These are phyloP conservation scores for Neopestalotiopsis clavispora DNA, from an alignment of 2,329 filamentous ascomycete genomes.

Conservation along the genomic window DNA sequence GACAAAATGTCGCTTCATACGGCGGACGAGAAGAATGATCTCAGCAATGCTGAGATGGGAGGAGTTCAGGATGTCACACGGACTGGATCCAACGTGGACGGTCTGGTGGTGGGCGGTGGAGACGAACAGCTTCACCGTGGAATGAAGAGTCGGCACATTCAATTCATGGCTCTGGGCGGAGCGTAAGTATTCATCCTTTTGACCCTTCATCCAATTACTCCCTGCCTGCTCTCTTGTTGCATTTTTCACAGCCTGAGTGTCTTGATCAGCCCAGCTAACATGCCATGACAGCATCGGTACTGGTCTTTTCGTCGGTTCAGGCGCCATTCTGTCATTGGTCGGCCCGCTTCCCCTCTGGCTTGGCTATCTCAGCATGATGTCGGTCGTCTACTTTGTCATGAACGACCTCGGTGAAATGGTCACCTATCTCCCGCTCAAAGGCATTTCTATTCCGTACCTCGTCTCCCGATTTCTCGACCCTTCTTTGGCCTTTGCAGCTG, in stretches of 20 bases:
- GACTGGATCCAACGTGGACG: constrained; percentile 5
- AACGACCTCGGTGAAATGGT: constrained; percentile 59
- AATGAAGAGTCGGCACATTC: constrained; percentile 64
- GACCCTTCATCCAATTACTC: not conserved
- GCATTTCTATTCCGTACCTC: constrained; percentile 62
- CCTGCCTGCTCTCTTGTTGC: constrained; percentile 15
- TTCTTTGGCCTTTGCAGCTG: constrained; percentile 60
- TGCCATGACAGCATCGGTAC: constrained; percentile 56
- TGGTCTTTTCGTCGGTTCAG: constrained; percentile 67
- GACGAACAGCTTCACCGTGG: constrained; percentile 57
- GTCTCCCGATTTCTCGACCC: constrained; percentile 60
- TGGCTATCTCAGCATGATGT: constrained; percentile 65
- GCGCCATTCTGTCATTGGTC: constrained; percentile 57
- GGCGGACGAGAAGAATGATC: constrained; percentile 15
- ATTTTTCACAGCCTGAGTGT: too few species aligned
- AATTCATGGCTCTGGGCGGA: constrained; percentile 62
- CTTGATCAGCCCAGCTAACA: not conserved
- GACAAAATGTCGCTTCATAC: constrained; percentile 22
- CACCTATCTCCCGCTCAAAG: constrained; percentile 58
- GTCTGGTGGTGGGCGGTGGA: constrained; percentile 34
- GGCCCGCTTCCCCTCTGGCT: constrained; percentile 73
- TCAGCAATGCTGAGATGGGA: constrained; percentile 17
- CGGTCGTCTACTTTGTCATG: constrained; percentile 58
- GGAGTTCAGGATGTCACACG: constrained; percentile 22
- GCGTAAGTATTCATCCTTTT: constrained; percentile 35